phyloP scores from a whole-genome alignment of 768 basidiomycete genomes.

The Mycena leptocephala region DNA sequence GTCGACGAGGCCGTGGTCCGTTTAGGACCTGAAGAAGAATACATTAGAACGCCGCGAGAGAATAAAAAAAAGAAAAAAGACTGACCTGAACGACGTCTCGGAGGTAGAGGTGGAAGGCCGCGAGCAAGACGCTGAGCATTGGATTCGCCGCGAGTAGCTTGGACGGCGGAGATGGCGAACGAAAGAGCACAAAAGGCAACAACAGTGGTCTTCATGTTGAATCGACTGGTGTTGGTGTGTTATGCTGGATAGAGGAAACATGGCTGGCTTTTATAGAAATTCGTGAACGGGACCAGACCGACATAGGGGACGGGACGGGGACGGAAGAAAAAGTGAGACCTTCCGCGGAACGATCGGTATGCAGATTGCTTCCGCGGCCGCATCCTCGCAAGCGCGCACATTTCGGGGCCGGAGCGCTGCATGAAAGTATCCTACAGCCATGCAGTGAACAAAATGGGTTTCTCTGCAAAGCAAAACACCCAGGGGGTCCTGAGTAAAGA shows the following conservation, averaged over 20 bases:
- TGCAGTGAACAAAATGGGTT: not conserved
- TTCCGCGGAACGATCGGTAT: too few species aligned
- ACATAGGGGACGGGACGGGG: not conserved
- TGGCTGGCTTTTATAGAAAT: too few species aligned
- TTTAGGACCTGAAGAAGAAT: not conserved
- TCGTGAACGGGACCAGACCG: not conserved
- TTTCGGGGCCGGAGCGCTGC: not conserved
- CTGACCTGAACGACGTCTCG: too few species aligned
- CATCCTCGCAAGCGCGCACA: too few species aligned
- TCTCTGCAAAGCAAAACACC: not conserved
- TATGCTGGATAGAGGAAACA: not conserved
- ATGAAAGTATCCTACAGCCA: not conserved
- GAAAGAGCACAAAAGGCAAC: conserved; percentile 43
- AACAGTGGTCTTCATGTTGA: conserved; percentile 38
- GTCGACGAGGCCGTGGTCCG: not conserved
- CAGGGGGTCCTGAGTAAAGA: not conserved
- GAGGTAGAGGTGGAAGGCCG: too few species aligned
- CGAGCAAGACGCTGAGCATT: too few species aligned
- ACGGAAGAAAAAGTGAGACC: conserved; percentile 1
- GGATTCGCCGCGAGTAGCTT: too few species aligned
- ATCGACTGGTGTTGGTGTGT: not conserved
- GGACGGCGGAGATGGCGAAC: too few species aligned
- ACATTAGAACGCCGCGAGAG: not conserved
- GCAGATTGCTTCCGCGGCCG: too few species aligned
- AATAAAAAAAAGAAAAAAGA: not conserved